Evolutionary conservation across 768 basidiomycete genomes (phyloP), one percentile per base, ranked within the genome.

Genomic region (Suillus variegatus): DNA sequence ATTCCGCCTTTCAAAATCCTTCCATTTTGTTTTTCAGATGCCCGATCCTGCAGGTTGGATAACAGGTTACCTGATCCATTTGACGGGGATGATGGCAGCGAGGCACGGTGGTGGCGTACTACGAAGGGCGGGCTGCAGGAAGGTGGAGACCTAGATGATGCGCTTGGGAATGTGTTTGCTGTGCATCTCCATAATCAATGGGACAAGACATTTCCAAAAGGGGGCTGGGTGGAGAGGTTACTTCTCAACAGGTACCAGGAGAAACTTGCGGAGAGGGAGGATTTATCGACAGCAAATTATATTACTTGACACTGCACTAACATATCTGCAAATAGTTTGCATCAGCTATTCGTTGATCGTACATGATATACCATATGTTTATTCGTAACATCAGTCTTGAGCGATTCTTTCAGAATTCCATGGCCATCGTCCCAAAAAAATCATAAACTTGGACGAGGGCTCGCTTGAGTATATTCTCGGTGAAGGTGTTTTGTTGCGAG

Each of bases 181-280:
- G 87, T 99, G 25, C 97, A 98, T 78, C 74, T 99, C 68, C 97
- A 99, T 76, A 97, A 98, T 78, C 94, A 94, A 74, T 98, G 96
- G 96, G 85, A 90, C 63, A 96, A 93, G 81, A 74, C 78, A 61
- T 98, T 91, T 71, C 95, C 97, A 0, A 73, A 72, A 25, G 85
- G 80, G 6, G 96, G 97, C 0, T 98, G 96, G 95, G 88, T 99
- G 1, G 88, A 93, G 49, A 81, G 92, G 71, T 72, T 97, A 67
- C 75, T 98, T 63, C 75, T 96, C 67, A 82, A 75, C 68, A 80
- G 82, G 74, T 89, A 91, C 69, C 88, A 92, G 20, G 69, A 75
- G 44, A 60, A 43, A 32, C 52, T 54, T 18, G 32, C 16, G 28
- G 52, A 54, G 28, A 32, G 52, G 28, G 52, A 18, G 52, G 52